Evolutionary conservation across 2,329 filamentous ascomycete species (phyloP), one percentile per base, ranked within the genome.

Genomic region (Fusarium pilosicola): DNA sequence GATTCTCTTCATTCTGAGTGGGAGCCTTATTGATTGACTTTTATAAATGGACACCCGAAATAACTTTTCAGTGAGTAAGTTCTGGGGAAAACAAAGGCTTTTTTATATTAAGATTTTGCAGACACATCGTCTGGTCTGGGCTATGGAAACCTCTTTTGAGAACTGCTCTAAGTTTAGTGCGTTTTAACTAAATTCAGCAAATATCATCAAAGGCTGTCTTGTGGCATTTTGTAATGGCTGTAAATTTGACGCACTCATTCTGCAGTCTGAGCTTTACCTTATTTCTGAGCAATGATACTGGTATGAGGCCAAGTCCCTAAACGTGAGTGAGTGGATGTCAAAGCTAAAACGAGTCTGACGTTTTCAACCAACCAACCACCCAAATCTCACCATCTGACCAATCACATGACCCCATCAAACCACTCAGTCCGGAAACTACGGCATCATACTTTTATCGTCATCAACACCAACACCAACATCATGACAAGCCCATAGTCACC

Each of bases 361-460:
- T 42, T 51, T 44, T 36, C 55, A 64, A 38, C 30, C 32, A 62
- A 62, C 57, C 57, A 42, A 66, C 62, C 26, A 34, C 46, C 46
- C 7, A 6, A 13, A 58, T 58, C 24, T 26, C 38, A 44, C 30
- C 49, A 52, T 36, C 46, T n/a, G 34, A 58, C 71, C 63, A 68
- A 64, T 73, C 70, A 73, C 45, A 55, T 71, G 56, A 71, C 54
- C n/a, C n/a, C 17, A 26, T 32, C 39, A 20, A 18, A 30, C 22
- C 22, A 56, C 52, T 7, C 38, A 24, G 22, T 14, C 42, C 65
- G 65, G 59, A 28, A 68, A 34, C 55, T 10, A 65, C 56, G 58
- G 71, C 41, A 56, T 61, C 24, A 62, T 48, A 12, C 42, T 49
- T 66, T 34, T 38, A 26, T 38, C 48, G n/a, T 56, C 15, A 36